These are phyloP conservation scores for Pseudofabraea citricarpa DNA, from an alignment of 2,329 filamentous ascomycete species.

Conservation along the genomic window DNA sequence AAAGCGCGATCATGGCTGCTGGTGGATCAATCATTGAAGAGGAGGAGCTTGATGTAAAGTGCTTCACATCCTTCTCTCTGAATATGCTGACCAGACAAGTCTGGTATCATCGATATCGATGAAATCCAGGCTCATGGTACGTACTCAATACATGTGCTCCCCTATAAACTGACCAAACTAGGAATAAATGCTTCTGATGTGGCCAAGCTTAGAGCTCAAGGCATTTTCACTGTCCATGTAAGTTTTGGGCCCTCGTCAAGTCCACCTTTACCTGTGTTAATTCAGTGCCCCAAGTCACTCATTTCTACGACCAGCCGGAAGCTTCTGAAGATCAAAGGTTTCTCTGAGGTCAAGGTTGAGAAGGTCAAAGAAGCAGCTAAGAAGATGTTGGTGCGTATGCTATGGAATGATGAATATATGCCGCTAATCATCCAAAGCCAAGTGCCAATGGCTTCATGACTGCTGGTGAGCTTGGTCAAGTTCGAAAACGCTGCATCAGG, in stretches of 20 bases:
- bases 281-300: constrained; percentile 41
- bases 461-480: constrained; percentile 57
- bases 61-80: too few relatives aligned
- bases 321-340: constrained; percentile 63
- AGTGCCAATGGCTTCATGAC: constrained; percentile 58
- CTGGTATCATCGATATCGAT: constrained; percentile 58
- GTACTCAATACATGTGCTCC: background rate
- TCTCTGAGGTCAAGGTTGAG: constrained; percentile 66
- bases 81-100: too few relatives aligned
- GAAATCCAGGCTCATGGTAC: constrained; percentile 59
- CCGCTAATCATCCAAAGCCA: constrained; percentile 37
- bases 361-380: constrained; percentile 64
- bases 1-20: constrained; percentile 5
- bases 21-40: constrained; percentile 12
- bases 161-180: constrained; percentile 21
- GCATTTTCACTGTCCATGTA: constrained; percentile 60
- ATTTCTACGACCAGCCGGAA: constrained; percentile 54
- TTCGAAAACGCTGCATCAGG: constrained; percentile 57
- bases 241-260: constrained; percentile 11
- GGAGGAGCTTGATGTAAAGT: too few relatives aligned
- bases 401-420: background rate
- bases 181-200: constrained; percentile 63
- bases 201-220: constrained; percentile 56
- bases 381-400: constrained; percentile 26
- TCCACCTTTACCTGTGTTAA: constrained; percentile 2